Percentiles rank a stretch among this genome's conserved stretches.
phyloP scores from a whole-genome alignment of 2,329 filamentous ascomycete genomes.

The Beauveria sp. region DNA sequence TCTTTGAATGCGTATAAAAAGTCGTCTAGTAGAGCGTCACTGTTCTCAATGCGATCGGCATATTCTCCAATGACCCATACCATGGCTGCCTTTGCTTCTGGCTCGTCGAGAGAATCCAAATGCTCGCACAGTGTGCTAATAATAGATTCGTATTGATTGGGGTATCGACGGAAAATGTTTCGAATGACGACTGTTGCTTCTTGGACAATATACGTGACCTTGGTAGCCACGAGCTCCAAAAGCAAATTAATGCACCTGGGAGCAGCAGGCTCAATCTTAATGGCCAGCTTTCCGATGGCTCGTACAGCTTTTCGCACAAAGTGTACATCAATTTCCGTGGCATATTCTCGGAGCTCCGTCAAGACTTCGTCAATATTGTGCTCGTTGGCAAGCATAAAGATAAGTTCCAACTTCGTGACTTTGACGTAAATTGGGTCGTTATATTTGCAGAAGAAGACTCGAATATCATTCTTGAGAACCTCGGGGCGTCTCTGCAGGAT shows the following conservation, averaged over 20 bases:
- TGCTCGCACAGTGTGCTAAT: conserved; percentile 94
- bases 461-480: conserved; percentile 90
- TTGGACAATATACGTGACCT: conserved; percentile 97
- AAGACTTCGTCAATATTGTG: conserved; percentile 93
- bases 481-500: conserved; percentile 91
- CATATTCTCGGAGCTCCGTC: conserved; percentile 90
- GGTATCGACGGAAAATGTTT: conserved; percentile 99
- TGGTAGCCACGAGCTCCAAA: conserved; percentile 90
- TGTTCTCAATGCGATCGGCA: conserved; percentile 94
- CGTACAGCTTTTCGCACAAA: conserved; percentile 97
- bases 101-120: conserved; percentile 91
- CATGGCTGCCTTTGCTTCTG: conserved; percentile 96
- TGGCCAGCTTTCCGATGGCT: conserved; percentile 94
- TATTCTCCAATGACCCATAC: conserved; percentile 99
- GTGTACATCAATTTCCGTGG: conserved; percentile 96
- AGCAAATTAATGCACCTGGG: conserved; percentile 86
- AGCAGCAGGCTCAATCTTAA: conserved; percentile 95
- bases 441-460: conserved; percentile 99
- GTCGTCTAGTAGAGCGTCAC: conserved; percentile 86
- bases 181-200: conserved; percentile 97
- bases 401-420: conserved; percentile 95
- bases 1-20: conserved; percentile 92
- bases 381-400: conserved; percentile 96
- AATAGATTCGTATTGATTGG: conserved; percentile 97
- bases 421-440: conserved; percentile 99